Evolutionary conservation across 805 yeast species (phyloP).

Genomic region (Kazachstania kunashirensis): DNA sequence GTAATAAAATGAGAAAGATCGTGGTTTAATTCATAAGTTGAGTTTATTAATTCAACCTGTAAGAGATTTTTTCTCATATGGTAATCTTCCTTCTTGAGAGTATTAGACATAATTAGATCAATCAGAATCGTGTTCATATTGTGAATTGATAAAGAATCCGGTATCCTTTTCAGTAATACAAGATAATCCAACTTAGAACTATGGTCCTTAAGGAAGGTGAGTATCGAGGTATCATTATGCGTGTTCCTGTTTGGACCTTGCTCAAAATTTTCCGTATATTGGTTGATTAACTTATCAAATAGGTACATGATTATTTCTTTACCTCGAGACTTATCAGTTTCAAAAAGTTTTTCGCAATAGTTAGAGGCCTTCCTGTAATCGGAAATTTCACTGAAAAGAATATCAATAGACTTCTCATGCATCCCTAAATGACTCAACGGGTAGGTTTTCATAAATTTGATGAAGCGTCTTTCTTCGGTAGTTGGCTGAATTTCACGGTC

Average conservation of each 20-base stretch:
- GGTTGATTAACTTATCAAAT: slow-evolving; percentile 32
- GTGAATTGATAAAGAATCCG: slow-evolving; percentile 38
- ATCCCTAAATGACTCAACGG: slow-evolving; percentile 51
- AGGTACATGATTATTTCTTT: slow-evolving; percentile 31
- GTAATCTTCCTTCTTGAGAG: slow-evolving; percentile 32
- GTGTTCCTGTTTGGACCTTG: background rate
- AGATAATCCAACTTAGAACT: slow-evolving; percentile 15
- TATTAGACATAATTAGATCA: slow-evolving; percentile 35
- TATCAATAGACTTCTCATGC: slow-evolving; percentile 53
- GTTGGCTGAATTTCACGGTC: slow-evolving; percentile 2
- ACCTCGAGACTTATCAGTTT: slow-evolving; percentile 33
- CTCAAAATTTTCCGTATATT: slow-evolving; percentile 6
- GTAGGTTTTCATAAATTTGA: slow-evolving; percentile 34
- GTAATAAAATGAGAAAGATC: slow-evolving; percentile 30
- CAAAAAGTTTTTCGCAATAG: slow-evolving; percentile 47
- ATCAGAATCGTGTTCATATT: slow-evolving; percentile 38
- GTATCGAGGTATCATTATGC: background rate
- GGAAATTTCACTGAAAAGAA: slow-evolving; percentile 46
- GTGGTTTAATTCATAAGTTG: slow-evolving; percentile 35
- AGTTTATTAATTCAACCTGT: slow-evolving; percentile 44
- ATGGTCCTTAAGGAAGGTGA: slow-evolving; percentile 20
- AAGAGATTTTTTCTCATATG: slow-evolving; percentile 40
- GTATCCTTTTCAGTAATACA: slow-evolving; percentile 40
- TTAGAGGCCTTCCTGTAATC: slow-evolving; percentile 50
- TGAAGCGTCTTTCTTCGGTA: slow-evolving; percentile 6